phyloP scores from a whole-genome alignment of 2,329 filamentous ascomycete species.

The Cucurbitaria berberidis region DNA sequence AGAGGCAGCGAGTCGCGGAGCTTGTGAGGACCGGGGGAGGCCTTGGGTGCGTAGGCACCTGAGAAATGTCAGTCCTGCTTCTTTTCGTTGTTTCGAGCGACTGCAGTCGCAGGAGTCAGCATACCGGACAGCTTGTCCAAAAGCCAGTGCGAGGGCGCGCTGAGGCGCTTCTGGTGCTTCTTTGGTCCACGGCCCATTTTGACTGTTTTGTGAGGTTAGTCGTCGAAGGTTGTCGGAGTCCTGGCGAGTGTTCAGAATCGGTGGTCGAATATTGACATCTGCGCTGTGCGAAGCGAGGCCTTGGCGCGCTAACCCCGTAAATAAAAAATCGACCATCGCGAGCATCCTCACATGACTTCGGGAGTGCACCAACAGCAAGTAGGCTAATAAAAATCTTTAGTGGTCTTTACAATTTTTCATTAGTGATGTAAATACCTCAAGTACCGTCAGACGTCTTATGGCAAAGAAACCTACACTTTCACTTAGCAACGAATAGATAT shows the following conservation, averaged over 20 bases:
- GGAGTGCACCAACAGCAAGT: too few relatives aligned
- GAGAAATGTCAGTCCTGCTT: constrained; percentile 23
- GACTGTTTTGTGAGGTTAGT: constrained; percentile 50
- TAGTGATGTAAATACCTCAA: too few relatives aligned
- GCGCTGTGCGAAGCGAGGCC: constrained; percentile 8
- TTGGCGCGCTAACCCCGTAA: constrained; percentile 2
- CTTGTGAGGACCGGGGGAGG: constrained; percentile 94
- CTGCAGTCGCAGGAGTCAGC: constrained; percentile 57
- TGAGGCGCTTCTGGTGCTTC: constrained; percentile 99
- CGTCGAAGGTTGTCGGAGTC: constrained; percentile 42
- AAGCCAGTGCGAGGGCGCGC: constrained; percentile 99
- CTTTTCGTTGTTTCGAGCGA: constrained; percentile 7
- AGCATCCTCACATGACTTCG: too few relatives aligned
- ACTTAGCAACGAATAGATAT: neutral
- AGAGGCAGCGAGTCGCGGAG: constrained; percentile 97
- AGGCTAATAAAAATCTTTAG: too few relatives aligned
- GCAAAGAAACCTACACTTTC: too few relatives aligned
- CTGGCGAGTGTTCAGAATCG: constrained; percentile 24
- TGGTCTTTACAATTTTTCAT: too few relatives aligned
- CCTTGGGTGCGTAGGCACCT: constrained; percentile 66
- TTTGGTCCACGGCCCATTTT: constrained; percentile 76
- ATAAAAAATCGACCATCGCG: too few relatives aligned
- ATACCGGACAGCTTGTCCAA: constrained; percentile 96
- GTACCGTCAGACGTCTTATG: too few relatives aligned
- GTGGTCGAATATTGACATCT: constrained; percentile 8